Evolutionary conservation across 441 rosid genomes (phyloP).

Genomic region (Mallotus japonicus): DNA sequence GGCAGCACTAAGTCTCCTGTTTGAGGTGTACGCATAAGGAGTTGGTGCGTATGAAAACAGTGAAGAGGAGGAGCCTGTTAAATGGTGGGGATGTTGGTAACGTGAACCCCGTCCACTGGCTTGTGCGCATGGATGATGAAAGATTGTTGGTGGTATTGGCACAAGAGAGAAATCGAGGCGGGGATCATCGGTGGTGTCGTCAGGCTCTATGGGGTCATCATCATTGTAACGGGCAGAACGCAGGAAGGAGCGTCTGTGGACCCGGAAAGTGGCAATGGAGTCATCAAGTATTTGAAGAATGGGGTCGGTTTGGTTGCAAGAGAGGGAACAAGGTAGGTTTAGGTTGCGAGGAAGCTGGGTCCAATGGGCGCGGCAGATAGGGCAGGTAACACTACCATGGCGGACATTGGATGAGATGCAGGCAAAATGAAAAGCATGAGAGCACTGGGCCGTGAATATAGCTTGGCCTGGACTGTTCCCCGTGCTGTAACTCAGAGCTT

Average conservation of each 20-base stretch:
- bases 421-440: conserved; percentile 73
- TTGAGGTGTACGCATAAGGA: conserved; percentile 28
- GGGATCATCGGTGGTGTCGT: conserved; percentile 39
- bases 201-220: conserved; percentile 72
- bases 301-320: conserved; percentile 58
- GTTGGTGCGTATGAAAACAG: conserved; percentile 31
- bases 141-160: conserved; percentile 41
- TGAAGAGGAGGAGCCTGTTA: conserved; percentile 37
- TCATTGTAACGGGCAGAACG: conserved; percentile 80
- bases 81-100: conserved; percentile 30
- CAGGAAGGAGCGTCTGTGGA: conserved; percentile 66
- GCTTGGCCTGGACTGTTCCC: conserved; percentile 61
- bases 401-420: conserved; percentile 87
- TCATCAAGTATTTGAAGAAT: conserved; percentile 66
- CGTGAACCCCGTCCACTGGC: conserved; percentile 20
- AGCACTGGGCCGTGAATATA: conserved; percentile 81
- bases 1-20: conserved; percentile 35
- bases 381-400: conserved; percentile 84
- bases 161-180: conserved; percentile 53
- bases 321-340: conserved; percentile 44
- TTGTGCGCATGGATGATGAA: conserved; percentile 31
- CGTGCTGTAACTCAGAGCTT: conserved; percentile 53
- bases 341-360: conserved; percentile 81
- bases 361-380: conserved; percentile 90
- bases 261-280: conserved; percentile 68